Evolutionary conservation across 495 filamentous ascomycete genomes (phyloP).

Genomic region (Aspergillus sclerotiicarbonarius): DNA sequence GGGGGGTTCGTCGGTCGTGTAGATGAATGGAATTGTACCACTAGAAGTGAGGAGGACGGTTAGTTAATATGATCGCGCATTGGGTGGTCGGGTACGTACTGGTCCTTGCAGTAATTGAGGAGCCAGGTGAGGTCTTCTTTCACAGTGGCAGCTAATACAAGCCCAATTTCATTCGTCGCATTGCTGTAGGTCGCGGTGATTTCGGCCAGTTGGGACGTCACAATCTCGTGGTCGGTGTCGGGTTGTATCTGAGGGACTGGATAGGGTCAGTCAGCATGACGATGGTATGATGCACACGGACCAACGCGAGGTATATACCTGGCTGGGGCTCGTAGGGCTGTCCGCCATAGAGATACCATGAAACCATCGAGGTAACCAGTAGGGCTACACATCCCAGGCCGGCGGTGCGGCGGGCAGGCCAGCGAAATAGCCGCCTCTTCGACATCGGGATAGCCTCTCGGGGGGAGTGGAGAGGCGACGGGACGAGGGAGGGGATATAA

Average conservation of each 20-base stretch:
- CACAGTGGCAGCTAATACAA: conserved; percentile 28
- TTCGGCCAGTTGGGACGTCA: conserved; percentile 16
- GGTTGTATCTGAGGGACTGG: conserved; percentile 5
- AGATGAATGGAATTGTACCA: conserved; percentile 35
- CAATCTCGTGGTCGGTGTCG: conserved; percentile 15
- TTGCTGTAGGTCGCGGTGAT: conserved; percentile 18
- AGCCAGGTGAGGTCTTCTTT: conserved; percentile 29
- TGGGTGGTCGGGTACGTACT: conserved; percentile 13
- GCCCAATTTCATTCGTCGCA: conserved; percentile 14
- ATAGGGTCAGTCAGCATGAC: conserved; percentile 1
- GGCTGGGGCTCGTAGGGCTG: conserved; percentile 3
- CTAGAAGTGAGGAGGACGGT: conserved; percentile 12
- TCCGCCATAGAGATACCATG: conserved; percentile 13
- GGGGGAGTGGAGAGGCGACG: neutral
- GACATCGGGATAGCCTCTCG: conserved; percentile 20
- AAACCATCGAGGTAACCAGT: conserved; percentile 14
- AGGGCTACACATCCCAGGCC: conserved; percentile 19
- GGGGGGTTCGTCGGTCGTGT: conserved; percentile 32
- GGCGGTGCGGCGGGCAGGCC: conserved; percentile 20
- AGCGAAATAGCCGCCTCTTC: conserved; percentile 22
- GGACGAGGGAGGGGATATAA: neutral
- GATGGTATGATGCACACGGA: neutral
- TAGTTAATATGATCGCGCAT: neutral
- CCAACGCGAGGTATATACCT: conserved; percentile 5
- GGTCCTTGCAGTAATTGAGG: conserved; percentile 24